phyloP scores from a whole-genome alignment of 2,329 filamentous ascomycete species.

The Ophiostoma perfectum region DNA sequence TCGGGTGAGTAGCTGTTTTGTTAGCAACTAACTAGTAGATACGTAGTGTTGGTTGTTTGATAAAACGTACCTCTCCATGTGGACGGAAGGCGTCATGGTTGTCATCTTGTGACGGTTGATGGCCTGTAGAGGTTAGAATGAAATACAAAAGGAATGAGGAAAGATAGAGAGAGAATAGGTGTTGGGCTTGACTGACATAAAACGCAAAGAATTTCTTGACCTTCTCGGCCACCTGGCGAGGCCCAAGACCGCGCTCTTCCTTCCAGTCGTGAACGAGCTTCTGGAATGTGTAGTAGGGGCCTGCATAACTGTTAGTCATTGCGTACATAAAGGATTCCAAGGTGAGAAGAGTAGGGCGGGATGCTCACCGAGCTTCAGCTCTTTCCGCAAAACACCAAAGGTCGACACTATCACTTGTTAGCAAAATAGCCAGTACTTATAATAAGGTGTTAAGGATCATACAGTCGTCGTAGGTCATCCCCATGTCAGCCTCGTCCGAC shows the following conservation, averaged over 20 bases:
- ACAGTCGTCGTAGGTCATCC: constrained; percentile 47
- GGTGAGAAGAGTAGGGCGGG: not conserved
- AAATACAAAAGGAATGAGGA: not conserved
- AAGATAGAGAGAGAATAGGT: not conserved
- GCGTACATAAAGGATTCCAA: not conserved
- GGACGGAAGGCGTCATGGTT: constrained; percentile 53
- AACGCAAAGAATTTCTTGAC: constrained; percentile 45
- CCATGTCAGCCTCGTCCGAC: constrained; percentile 47
- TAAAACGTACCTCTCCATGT: constrained; percentile 32
- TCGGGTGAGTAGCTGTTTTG: constrained; percentile 35
- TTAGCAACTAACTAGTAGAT: not conserved
- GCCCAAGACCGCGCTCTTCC: constrained; percentile 34
- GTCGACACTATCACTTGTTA: constrained; percentile 25
- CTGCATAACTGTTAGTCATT: not conserved
- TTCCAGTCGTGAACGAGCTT: constrained; percentile 45
- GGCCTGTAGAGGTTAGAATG: not conserved
- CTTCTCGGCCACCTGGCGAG: constrained; percentile 43
- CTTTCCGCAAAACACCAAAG: constrained; percentile 40
- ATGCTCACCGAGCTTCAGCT: constrained; percentile 39
- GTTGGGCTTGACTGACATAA: constrained; percentile 34
- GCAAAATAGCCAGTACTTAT: not conserved
- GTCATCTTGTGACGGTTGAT: constrained; percentile 65
- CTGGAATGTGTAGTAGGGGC: constrained; percentile 43
- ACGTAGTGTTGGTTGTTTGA: not conserved
- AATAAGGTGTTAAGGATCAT: not conserved